Evolutionary conservation across 2,329 filamentous ascomycete genomes (phyloP), one percentile per base, ranked within the genome.

Genomic region (Dothideomycetes sp.): DNA sequence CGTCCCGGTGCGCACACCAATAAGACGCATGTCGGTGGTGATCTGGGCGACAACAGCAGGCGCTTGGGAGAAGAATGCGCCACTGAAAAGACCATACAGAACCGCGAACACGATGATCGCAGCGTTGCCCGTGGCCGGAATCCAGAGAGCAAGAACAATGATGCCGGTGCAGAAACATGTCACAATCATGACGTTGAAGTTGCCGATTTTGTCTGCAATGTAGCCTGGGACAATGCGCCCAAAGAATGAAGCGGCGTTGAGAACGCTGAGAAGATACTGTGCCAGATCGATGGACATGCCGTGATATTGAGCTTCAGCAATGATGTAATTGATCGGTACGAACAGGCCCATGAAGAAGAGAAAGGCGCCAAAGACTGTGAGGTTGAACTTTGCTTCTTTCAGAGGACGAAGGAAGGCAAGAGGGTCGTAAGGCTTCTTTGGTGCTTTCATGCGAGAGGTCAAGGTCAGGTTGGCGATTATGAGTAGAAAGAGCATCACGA

Each of bases 1-100:
- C 0, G 72, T 69, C 1, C 84, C 84, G 2, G 71, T 77, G 4
- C 82, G 68, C 2, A 79, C 71, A 11, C 83, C 84, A 24, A 38
- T 35, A n/a, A n/a, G n/a, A n/a, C n/a, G n/a, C n/a, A n/a, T n/a
- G 16, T 59, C 52, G 22, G 54, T 47, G 4, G 48, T 52, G 0
- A 61, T 38, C 29, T 60, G 55, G 4, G 46, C 44, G 18, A 60
- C 47, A 38, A 55, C 56, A 10, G 57, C 53, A 1, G 58, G 58
- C 0, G 52, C 52, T 8, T 60, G 34, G 18, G 52, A 54, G 14
- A 58, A 53, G 1, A 47, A 49, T 1, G 54, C 45, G 1, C 56
- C 56, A 9, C 49, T 55, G n/a, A 37, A 44, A 19, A 53, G 51
- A 5, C 51, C 51, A 40, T 50, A 58, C 0, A 58, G 41, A 1